Base-by-base conservation (phyloP, 352 stramenopile genomes). In the Globisporangium spiculum region DNA sequence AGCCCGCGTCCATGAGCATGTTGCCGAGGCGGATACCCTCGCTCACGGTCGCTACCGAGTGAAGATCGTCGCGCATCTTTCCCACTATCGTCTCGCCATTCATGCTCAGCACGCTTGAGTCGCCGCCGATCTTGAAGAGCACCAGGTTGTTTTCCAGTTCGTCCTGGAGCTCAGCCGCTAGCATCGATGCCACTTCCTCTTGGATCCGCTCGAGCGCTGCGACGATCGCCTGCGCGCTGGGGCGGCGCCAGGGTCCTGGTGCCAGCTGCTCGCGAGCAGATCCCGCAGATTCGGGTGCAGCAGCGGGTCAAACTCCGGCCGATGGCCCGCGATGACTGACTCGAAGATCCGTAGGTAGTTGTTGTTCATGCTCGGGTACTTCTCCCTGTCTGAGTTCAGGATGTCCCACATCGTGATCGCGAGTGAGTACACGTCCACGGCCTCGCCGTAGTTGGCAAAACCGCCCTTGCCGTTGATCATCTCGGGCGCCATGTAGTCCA, bases 341-440 rank as follows among this genome's bases (percentile, higher is more conserved):
- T 82, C 73, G 18, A 90, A 83, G 0, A 89, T 70, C 3, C 70
- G 80, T 18, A 90, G 53, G 64, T 88, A 75, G 46, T 89, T 90
- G 61, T 84, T 84, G 38, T 77, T 74, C 7, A 69, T 70, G 8
- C 54, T 58, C 9, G 78, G 80, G 50, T 84, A 90, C 38, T 90
- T 90, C 38, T 83, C 78, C 41, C 30, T 48, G 12, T 70, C 71
- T 0, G 82, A 80, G 48, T 90, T 75, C 2, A 84, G 27, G 32
- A 93, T 79, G 60, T 92, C 83, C 84, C 86, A 92, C 68, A 93
- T 76, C n/a, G 83, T 92, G 65, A 92, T 83, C 14, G 70, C 84
- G 20, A 94, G 65, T 30, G 79, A 81, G 14, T 46, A 46, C 38
- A 46, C 38, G 14, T 46, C 38, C 9, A 14, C 38, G 9, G 38